phyloP scores from a whole-genome alignment of 1,284 basidiomycete species.

The Rhodotorula sp. region DNA sequence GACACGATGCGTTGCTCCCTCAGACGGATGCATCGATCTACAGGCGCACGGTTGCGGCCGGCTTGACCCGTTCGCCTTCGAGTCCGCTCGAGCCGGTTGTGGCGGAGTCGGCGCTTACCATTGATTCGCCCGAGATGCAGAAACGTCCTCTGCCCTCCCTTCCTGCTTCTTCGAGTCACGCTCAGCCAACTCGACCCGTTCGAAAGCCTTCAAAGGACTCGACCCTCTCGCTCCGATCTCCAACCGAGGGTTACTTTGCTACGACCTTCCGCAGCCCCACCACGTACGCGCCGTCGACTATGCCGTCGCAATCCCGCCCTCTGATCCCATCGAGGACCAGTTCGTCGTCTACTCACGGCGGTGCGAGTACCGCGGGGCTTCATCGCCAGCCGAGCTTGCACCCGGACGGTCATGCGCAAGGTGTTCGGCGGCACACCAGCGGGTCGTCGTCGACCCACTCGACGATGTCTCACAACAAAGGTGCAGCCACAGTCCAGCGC shows the following conservation, averaged over 20 bases:
- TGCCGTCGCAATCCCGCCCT: slow-evolving; percentile 10
- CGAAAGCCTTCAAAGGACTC: not conserved
- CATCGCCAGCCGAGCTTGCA: slow-evolving; percentile 21
- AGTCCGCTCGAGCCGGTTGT: slow-evolving; percentile 33
- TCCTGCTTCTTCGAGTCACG: not conserved
- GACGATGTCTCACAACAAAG: not conserved
- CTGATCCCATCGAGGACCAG: not conserved
- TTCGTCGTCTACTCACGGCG: not conserved
- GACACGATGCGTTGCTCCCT: slow-evolving; percentile 35
- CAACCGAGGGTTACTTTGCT: not conserved
- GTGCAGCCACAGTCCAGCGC: not conserved
- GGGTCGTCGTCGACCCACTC: slow-evolving; percentile 3
- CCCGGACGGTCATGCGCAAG: slow-evolving; percentile 2
- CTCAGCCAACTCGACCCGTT: not conserved
- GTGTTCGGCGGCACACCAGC: not conserved
- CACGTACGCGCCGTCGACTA: not conserved
- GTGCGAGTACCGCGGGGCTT: not conserved
- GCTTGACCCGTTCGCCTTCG: slow-evolving; percentile 26
- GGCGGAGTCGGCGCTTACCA: slow-evolving; percentile 28
- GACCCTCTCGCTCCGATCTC: not conserved
- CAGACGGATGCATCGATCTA: slow-evolving; percentile 35
- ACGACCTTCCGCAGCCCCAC: not conserved
- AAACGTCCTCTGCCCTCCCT: slow-evolving; percentile 5
- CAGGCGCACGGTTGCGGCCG: slow-evolving; percentile 11
- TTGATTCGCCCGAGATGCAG: slow-evolving; percentile 23